Base-by-base conservation (phyloP, 75 land plant species). In the Azolla pinnata region DNA sequence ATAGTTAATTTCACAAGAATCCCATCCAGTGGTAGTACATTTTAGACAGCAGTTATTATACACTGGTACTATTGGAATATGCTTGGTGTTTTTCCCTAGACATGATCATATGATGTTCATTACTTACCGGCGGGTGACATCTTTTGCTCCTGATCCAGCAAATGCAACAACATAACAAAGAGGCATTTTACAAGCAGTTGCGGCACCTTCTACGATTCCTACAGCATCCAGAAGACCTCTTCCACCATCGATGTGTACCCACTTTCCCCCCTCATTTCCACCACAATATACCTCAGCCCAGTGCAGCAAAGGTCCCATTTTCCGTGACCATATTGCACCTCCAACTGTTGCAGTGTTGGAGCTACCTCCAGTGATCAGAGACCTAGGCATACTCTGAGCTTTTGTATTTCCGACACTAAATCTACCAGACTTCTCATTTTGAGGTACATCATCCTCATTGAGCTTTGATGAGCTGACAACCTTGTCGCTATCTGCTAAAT, bases 201-300 rank as follows among this genome's bases (percentile, higher is more conserved):
- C 75, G 44, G 82, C 69, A 48, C 67, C 79, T 75, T 89, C 96
- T 42, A 95, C 87, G 49, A 83, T 76, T 14, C 67, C 74, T 59
- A 77, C 96, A 28, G 85, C 85, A 79, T 95, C 85, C 54, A 95
- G 57, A 48, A 85, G 44, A 2, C 74, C 71, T 73, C 83, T 85
- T 4, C 72, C 72, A 62, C 79, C 90, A 83, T 95, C 99, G 49
- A 89, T 80, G 77, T 95, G 99, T 20, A 95, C 76, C 99, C 99
- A 95, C 57, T 74, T 86, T 56, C 95, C 97, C 40, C 70, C 76
- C 56, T 66, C 51, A 18, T 62, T 71, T 35, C 83, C 99, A 27
- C 84, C 90, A 56, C 90, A 89, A 63, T 63, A 95, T 56, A 95
- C 82, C 66, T 95, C 99, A 26, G 99, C 90, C 96, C 96, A 95